A percentile compares a stretch with the other conserved stretches of the same genome.
phyloP scores from a whole-genome alignment of 371 early-diverging fungal genomes.

The Apophysomyces trapeziformis region DNA sequence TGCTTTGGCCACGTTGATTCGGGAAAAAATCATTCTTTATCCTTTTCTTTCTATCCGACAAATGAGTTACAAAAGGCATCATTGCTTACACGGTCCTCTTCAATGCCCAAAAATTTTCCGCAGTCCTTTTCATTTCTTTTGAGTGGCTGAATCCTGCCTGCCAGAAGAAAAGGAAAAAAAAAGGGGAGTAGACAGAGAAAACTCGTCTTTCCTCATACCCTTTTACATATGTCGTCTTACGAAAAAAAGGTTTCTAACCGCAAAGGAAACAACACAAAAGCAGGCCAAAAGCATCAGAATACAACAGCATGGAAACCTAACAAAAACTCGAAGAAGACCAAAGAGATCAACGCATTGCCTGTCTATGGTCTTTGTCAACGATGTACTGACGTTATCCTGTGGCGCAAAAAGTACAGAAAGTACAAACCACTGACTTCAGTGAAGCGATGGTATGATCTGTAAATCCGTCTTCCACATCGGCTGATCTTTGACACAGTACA shows the following conservation, averaged over 20 bases:
- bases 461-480: neutral
- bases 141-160: neutral
- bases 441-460: slow-evolving; percentile 80
- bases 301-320: slow-evolving; percentile 85
- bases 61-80: too few relatives aligned
- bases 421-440: slow-evolving; percentile 94
- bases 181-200: slow-evolving; percentile 1
- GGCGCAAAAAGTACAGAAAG: slow-evolving; percentile 94
- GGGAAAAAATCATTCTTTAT: too few relatives aligned
- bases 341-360: slow-evolving; percentile 80
- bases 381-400: slow-evolving; percentile 89
- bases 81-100: too few relatives aligned
- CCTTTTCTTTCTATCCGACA: too few relatives aligned
- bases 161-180: slow-evolving; percentile 6
- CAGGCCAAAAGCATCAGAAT: slow-evolving; percentile 90
- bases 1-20: too few relatives aligned
- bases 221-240: slow-evolving; percentile 23
- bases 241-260: slow-evolving; percentile 54
- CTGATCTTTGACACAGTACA: slow-evolving; percentile 26
- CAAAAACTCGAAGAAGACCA: slow-evolving; percentile 81
- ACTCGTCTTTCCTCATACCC: neutral
- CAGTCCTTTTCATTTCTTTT: neutral
- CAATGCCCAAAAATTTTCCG: neutral
- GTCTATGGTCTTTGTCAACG: slow-evolving; percentile 87
- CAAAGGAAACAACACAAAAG: slow-evolving; percentile 71